These are phyloP conservation scores for Parathielavia appendiculata DNA, from an alignment of 495 filamentous ascomycete genomes.

Conservation along the genomic window DNA sequence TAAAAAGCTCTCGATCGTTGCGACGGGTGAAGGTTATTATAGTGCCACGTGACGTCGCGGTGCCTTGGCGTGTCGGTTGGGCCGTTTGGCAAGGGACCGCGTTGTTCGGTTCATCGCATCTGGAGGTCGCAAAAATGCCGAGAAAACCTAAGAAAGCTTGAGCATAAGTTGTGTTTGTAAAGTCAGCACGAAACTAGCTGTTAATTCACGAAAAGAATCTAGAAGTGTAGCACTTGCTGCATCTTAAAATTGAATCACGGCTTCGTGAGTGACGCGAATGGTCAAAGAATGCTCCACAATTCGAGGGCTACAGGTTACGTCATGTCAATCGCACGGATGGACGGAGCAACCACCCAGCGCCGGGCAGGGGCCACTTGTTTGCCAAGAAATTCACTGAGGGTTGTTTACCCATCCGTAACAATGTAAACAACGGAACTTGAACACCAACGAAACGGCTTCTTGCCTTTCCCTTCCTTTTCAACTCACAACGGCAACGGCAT, in stretches of 20 bases:
- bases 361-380: too few relatives aligned
- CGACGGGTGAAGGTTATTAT: not conserved
- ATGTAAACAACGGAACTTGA: not conserved
- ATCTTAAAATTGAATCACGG: too few relatives aligned
- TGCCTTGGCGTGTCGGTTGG: constrained; percentile 14
- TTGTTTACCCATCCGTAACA: too few relatives aligned
- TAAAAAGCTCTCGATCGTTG: not conserved
- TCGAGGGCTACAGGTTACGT: too few relatives aligned
- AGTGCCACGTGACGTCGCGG: constrained; percentile 22
- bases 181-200: not conserved
- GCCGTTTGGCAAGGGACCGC: not conserved
- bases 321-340: too few relatives aligned
- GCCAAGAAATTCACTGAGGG: not conserved
- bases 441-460: not conserved
- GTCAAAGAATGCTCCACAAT: too few relatives aligned
- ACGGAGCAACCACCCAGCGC: too few relatives aligned
- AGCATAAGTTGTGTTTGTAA: not conserved
- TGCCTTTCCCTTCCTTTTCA: constrained; percentile 8
- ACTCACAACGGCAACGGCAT: not conserved
- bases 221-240: too few relatives aligned
- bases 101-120: not conserved
- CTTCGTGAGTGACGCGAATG: too few relatives aligned
- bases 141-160: not conserved
- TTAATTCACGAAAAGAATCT: too few relatives aligned
- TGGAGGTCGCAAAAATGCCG: not conserved